Conservation (phyloP, 108 stramenopile genomes). For the Pseudonitzschia delicatissima region DNA sequence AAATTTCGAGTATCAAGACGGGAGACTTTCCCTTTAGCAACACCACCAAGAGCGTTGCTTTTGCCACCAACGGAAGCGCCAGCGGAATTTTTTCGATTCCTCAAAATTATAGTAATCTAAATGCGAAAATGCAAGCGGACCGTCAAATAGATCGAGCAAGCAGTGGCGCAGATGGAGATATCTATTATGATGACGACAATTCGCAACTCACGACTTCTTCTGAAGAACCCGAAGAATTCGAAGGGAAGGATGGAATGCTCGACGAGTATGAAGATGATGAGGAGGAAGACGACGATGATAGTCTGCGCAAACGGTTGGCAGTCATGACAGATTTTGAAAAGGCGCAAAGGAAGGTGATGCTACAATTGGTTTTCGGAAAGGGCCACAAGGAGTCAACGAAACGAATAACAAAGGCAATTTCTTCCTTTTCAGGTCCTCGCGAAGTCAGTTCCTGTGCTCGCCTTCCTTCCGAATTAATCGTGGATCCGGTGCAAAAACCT, state of each 20-base stretch:
- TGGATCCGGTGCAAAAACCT: too few species aligned
- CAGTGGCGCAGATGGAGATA: neutral
- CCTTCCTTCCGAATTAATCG: too few species aligned
- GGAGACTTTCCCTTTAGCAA: neutral
- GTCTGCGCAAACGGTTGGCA: neutral
- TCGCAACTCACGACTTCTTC: constrained; percentile 1
- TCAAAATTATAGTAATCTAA: neutral
- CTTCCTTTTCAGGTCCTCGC: too few species aligned
- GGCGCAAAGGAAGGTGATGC: constrained; percentile 19
- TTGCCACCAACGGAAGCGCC: neutral
- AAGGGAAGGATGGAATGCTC: neutral
- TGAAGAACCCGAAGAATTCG: neutral
- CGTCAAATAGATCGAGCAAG: neutral
- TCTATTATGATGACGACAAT: constrained; percentile 8
- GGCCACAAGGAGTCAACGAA: neutral
- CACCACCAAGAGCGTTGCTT: constrained; percentile 1
- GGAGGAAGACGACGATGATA: constrained; percentile 5
- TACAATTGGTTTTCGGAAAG: constrained; percentile 22
- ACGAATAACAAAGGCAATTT: neutral
- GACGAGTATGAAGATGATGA: neutral
- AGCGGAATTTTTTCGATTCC: neutral
- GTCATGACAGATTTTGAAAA: constrained; percentile 20
- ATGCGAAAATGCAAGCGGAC: neutral
- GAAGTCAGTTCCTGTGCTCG: too few species aligned
- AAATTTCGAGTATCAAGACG: constrained; percentile 10